These are phyloP conservation scores for Penicillium palitans DNA, from an alignment of 2,329 filamentous ascomycete genomes.

Conservation along the genomic window DNA sequence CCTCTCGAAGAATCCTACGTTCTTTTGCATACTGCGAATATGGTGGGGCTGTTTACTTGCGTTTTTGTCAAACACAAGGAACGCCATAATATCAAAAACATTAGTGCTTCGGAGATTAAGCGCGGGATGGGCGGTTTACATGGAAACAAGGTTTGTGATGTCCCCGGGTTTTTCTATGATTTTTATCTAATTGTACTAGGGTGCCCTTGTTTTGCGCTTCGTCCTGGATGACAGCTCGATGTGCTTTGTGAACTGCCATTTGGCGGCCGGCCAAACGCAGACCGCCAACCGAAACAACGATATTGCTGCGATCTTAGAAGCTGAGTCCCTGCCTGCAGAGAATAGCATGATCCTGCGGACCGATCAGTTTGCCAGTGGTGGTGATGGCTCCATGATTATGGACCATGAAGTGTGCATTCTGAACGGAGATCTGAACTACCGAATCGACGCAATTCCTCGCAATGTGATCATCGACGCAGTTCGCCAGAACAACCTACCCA, in stretches of 20 bases:
- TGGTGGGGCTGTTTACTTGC: conserved; percentile 94
- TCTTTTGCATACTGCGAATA: conserved; percentile 80
- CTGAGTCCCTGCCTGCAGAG: conserved; percentile 70
- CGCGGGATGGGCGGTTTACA: conserved; percentile 93
- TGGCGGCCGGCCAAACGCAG: conserved; percentile 89
- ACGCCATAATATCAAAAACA: conserved; percentile 71
- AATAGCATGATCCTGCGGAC: conserved; percentile 65
- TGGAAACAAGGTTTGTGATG: conserved; percentile 72
- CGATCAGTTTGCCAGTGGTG: conserved; percentile 84
- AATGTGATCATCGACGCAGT: conserved; percentile 88
- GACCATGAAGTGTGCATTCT: conserved; percentile 97
- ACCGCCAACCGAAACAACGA: conserved; percentile 92
- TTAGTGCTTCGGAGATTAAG: conserved; percentile 83
- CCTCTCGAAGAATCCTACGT: conserved; percentile 75
- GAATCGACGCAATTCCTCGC: conserved; percentile 94
- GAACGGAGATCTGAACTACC: conserved; percentile 96
- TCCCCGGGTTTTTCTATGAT: not conserved
- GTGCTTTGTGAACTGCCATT: conserved; percentile 96
- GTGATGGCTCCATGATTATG: conserved; percentile 89
- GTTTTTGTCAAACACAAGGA: conserved; percentile 86
- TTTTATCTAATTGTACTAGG: conserved; percentile 46
- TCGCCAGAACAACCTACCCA: conserved; percentile 74
- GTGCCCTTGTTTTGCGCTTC: conserved; percentile 88
- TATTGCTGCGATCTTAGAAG: conserved; percentile 83
- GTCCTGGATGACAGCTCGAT: conserved; percentile 89